Conservation (phyloP, 202 grass and related monocot species). For the Panicum hallii region DNA sequence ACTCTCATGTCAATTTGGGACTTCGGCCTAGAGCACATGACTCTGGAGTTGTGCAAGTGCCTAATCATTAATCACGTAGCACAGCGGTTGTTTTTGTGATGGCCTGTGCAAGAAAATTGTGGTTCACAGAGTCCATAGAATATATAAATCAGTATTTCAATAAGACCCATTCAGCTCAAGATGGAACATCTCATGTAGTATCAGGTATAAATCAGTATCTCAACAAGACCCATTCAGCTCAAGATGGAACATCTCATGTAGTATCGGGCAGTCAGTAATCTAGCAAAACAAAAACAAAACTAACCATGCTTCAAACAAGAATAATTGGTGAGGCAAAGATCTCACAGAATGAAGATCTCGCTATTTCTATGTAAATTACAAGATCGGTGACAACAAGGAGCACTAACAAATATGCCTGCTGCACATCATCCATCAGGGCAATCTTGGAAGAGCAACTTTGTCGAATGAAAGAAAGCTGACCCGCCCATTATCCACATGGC, state of each 20-base stretch:
- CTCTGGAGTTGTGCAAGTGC: neutral
- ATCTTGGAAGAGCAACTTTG: constrained; percentile 34
- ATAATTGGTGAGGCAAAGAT: neutral
- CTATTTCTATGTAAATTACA: neutral
- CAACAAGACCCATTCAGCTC: neutral
- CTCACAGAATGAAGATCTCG: neutral
- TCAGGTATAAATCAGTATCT: neutral
- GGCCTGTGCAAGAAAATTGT: neutral
- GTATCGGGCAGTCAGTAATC: neutral
- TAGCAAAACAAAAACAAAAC: neutral
- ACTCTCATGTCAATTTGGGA: neutral
- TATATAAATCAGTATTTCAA: too few species aligned
- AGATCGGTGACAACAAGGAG: neutral
- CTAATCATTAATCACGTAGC: neutral
- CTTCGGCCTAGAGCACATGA: neutral
- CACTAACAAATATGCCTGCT: neutral
- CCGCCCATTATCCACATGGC: constrained; percentile 50
- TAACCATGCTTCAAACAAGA: neutral
- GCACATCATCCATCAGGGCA: constrained; percentile 37
- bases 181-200: too few species aligned
- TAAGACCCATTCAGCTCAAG: too few species aligned
- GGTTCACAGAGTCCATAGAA: neutral
- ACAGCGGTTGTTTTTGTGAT: too few species aligned
- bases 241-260: constrained; percentile 21
- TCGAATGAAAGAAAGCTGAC: constrained; percentile 54